Percentiles rank a stretch among this genome's conserved stretches.
These are phyloP conservation scores for Odonthalia washingtoniensis DNA, from an alignment of 31 red algal genomes.

Conservation along the genomic window DNA sequence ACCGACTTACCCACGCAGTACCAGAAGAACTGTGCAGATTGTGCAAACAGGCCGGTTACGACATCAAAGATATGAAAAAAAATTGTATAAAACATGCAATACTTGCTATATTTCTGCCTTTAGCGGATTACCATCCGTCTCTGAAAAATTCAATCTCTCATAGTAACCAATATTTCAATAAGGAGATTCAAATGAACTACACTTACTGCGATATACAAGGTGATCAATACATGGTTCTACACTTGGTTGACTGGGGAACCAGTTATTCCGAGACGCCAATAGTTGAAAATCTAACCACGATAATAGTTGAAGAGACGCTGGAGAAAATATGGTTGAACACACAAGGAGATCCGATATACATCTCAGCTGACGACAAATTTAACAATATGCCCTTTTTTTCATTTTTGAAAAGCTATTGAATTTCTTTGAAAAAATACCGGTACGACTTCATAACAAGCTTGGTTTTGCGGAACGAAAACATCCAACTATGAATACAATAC, in stretches of 20 bases:
- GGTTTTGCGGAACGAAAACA: conserved; percentile 38
- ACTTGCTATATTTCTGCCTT: neutral
- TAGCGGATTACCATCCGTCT: neutral
- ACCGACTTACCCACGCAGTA: too few relatives aligned
- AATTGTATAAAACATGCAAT: too few relatives aligned
- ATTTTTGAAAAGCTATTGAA: conserved; percentile 13
- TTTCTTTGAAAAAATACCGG: conserved; percentile 32
- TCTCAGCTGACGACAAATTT: conserved; percentile 50
- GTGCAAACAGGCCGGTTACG: too few relatives aligned
- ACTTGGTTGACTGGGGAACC: conserved; percentile 22
- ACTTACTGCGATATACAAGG: neutral
- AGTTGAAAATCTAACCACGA: neutral
- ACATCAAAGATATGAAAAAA: too few relatives aligned
- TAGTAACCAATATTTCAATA: conserved; percentile 37
- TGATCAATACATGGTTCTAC: conserved; percentile 4
- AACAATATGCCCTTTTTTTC: neutral
- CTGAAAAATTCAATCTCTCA: conserved; percentile 40
- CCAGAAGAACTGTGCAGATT: too few relatives aligned
- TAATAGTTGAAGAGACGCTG: neutral
- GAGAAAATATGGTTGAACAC: conserved; percentile 31
- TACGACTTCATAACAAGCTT: conserved; percentile 23
- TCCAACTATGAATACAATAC: neutral
- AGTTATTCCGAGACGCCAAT: conserved; percentile 35
- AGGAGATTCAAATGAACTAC: conserved; percentile 34
- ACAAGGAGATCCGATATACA: neutral